Base-by-base conservation (phyloP, 2,329 filamentous ascomycete genomes). In the Fusarium stilboides region DNA sequence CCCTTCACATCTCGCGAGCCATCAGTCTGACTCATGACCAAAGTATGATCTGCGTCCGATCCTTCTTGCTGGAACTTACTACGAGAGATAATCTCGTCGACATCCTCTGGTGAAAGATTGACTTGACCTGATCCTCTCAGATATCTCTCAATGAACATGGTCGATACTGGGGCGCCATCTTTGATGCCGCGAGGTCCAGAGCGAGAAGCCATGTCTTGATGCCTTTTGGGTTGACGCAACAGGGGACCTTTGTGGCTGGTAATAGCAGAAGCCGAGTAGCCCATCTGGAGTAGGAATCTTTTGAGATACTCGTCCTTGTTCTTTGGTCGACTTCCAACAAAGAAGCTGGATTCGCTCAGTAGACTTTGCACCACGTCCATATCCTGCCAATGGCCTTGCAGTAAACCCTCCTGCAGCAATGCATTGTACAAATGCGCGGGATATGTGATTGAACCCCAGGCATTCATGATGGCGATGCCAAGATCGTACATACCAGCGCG, bases 401-500 rank as follows among this genome's bases (percentile, higher is more conserved):
- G 24, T 2, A 79, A 52, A 3, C 73, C 72, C 52, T 81, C 77
- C 14, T 74, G 53, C 3, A 49, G 43, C 3, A 80, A 52, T 2
- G 82, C 81, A 49, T 83, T 80, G 72, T 84, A 84, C 1, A 86
- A 66, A 46, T 86, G 83, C 2, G 62, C 65, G 1, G 76, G 65
- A 45, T 75, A 80, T 13, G 77, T 65, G 13, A 84, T 74, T 0
- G 81, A 80, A 2, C 80, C 80, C 78, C 78, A 84, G 2, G 77
- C 77, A 46, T 80, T 78, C 12, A 70, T 73, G 17, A 82, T 75
- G 0, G 54, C 45, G 13, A 82, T 65, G 3, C 81, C 76, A 0
- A 75, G 9, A 2, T 81, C 72, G 34, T 79, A 76, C 19, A 76
- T 75, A 2, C 58, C 52, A 8, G 65, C 65, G n/a, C 37, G 37